A percentile compares a stretch with the other conserved stretches of the same genome.
Conservation (phyloP, 2,329 filamentous ascomycete species). For the Purpureocillium takamizusanense region DNA sequence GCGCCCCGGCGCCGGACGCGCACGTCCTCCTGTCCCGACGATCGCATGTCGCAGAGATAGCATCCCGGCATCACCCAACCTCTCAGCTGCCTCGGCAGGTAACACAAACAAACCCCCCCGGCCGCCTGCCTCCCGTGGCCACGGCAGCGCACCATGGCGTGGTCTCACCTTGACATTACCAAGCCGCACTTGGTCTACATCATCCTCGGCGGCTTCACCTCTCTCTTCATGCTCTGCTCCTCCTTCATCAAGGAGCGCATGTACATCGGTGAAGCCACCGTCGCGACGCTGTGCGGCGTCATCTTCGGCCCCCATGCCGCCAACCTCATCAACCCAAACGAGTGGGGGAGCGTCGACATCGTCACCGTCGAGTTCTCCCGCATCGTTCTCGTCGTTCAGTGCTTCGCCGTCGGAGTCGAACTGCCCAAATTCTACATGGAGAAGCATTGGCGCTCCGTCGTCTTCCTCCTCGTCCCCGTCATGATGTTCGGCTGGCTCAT, state of each 20-base stretch:
- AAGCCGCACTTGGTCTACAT: constrained; percentile 97
- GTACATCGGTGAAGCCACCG: constrained; percentile 97
- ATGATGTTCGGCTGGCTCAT: constrained; percentile 96
- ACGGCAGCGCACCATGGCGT: constrained; percentile 48
- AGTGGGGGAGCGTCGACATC: constrained; percentile 78
- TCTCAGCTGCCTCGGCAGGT: no score
- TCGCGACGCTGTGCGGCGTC: constrained; percentile 79
- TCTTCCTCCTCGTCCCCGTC: constrained; percentile 80
- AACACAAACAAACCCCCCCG: background rate
- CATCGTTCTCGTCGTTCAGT: constrained; percentile 84
- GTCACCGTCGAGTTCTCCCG: constrained; percentile 85
- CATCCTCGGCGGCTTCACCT: constrained; percentile 95
- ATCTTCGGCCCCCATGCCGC: constrained; percentile 83
- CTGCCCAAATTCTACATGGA: constrained; percentile 96
- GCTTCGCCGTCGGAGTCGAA: constrained; percentile 86
- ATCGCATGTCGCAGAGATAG: no score
- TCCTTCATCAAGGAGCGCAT: constrained; percentile 96
- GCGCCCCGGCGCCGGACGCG: no score
- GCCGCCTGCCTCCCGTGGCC: background rate
- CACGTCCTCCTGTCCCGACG: no score
- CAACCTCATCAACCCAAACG: constrained; percentile 64
- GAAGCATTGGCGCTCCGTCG: constrained; percentile 88
- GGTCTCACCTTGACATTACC: constrained; percentile 78
- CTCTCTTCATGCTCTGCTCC: constrained; percentile 96
- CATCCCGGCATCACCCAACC: no score